Evolutionary conservation across 2,329 filamentous ascomycete species (phyloP).

Genomic region (Niveomyces coronatus): DNA sequence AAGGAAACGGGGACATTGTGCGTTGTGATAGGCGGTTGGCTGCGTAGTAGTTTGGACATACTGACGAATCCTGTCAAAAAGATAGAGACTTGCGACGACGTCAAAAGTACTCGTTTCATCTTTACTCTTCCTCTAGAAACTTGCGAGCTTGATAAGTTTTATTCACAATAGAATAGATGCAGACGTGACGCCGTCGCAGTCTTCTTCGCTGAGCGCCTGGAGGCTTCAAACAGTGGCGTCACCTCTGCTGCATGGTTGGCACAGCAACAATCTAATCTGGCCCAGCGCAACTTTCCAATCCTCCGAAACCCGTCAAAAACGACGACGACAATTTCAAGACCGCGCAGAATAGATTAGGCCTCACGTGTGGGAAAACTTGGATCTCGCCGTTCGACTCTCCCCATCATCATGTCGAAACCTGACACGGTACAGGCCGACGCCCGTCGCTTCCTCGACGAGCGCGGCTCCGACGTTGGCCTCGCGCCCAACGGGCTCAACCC

Average conservation of each 20-base stretch:
- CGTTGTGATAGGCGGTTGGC: neutral
- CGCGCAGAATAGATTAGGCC: too few species aligned
- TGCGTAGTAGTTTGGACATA: slow-evolving; percentile 29
- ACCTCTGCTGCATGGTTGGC: slow-evolving; percentile 23
- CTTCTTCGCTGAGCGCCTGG: neutral
- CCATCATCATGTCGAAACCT: slow-evolving; percentile 27
- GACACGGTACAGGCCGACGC: slow-evolving; percentile 68
- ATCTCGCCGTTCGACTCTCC: too few species aligned
- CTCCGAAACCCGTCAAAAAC: neutral
- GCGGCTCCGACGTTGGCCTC: slow-evolving; percentile 65
- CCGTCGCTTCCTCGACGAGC: slow-evolving; percentile 75
- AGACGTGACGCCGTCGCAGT: neutral
- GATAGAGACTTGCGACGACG: slow-evolving; percentile 60
- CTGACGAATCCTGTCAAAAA: slow-evolving; percentile 53
- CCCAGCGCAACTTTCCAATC: slow-evolving; percentile 11
- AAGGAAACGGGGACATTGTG: neutral
- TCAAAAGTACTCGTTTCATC: slow-evolving; percentile 46
- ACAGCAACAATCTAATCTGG: slow-evolving; percentile 36
- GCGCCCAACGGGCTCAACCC: slow-evolving; percentile 86
- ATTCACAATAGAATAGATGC: neutral
- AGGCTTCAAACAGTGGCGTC: slow-evolving; percentile 1
- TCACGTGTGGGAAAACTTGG: too few species aligned
- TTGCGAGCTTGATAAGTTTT: neutral
- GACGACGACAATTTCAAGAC: too few species aligned
- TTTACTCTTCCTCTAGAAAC: too few species aligned